A percentile compares a stretch with the other conserved stretches of the same genome.
Evolutionary conservation across 192 early-diverging fungal species (phyloP).

Genomic region (Dissophora globulifera): DNA sequence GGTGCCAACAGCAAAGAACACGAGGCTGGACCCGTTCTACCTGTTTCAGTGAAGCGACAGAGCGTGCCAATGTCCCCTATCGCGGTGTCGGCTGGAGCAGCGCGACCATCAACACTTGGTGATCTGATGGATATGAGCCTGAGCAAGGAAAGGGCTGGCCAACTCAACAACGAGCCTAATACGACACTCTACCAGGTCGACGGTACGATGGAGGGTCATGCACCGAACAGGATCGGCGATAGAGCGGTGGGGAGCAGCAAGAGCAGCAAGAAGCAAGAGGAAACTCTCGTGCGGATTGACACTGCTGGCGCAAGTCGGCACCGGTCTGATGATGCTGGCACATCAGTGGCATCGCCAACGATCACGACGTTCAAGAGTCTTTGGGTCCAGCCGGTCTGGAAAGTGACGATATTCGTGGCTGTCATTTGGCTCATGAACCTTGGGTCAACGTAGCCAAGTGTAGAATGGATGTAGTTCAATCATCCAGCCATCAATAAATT

Average conservation of each 20-base stretch:
- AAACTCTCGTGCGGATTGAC: conserved; percentile 10
- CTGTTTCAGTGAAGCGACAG: conserved; percentile 7
- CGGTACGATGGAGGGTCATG: no score
- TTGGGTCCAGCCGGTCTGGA: conserved; percentile 28
- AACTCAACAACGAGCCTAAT: no score
- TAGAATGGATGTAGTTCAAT: no score
- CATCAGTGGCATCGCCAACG: conserved; percentile 4
- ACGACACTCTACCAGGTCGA: no score
- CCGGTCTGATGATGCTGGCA: background rate
- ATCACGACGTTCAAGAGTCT: conserved; percentile 9
- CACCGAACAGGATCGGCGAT: background rate
- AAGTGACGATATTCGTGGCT: conserved; percentile 20
- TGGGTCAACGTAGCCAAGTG: no score
- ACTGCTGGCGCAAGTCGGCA: background rate
- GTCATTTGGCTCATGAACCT: conserved; percentile 28
- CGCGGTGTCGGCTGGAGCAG: conserved; percentile 21
- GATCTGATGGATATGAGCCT: conserved; percentile 32
- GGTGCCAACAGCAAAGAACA: background rate
- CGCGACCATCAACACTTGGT: conserved; percentile 19
- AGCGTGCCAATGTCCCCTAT: conserved; percentile 25
- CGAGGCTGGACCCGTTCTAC: background rate
- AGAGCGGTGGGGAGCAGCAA: background rate
- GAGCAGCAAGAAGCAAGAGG: background rate
- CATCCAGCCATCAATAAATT: conserved; percentile 4
- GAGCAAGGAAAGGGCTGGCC: no score